Evolutionary conservation across 495 filamentous ascomycete species (phyloP).

Genomic region (Corynascus novoguineensis): DNA sequence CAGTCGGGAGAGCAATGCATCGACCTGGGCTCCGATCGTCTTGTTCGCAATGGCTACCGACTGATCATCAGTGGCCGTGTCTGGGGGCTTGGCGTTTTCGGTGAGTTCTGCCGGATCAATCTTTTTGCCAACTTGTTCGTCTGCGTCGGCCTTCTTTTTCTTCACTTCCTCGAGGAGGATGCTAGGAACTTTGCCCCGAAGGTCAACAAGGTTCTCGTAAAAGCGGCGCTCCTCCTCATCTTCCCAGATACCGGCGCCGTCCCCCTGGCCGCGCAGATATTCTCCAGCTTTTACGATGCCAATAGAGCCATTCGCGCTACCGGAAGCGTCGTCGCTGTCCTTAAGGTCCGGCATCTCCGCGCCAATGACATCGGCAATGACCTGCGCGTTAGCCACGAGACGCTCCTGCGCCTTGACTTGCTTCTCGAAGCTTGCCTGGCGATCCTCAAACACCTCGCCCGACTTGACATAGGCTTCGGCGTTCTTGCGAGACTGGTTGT

Average conservation of each 20-base stretch:
- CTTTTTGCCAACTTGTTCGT: slow-evolving; percentile 61
- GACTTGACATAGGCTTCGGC: slow-evolving; percentile 98
- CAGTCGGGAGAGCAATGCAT: slow-evolving; percentile 79
- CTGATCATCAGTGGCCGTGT: slow-evolving; percentile 63
- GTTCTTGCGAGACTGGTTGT: slow-evolving; percentile 80
- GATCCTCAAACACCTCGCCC: slow-evolving; percentile 96
- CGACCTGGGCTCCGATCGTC: slow-evolving; percentile 94
- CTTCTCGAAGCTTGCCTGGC: slow-evolving; percentile 92
- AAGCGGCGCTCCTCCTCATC: slow-evolving; percentile 97
- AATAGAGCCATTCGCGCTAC: slow-evolving; percentile 65
- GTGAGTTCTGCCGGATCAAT: slow-evolving; percentile 42
- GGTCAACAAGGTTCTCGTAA: slow-evolving; percentile 92
- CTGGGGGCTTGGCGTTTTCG: slow-evolving; percentile 48
- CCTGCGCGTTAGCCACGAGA: slow-evolving; percentile 82
- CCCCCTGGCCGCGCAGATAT: slow-evolving; percentile 81
- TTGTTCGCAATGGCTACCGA: slow-evolving; percentile 95
- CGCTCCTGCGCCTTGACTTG: slow-evolving; percentile 87
- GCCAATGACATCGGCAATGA: slow-evolving; percentile 79
- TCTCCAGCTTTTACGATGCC: slow-evolving; percentile 92
- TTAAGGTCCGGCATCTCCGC: slow-evolving; percentile 93
- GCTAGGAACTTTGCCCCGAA: slow-evolving; percentile 91
- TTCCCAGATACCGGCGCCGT: slow-evolving; percentile 97
- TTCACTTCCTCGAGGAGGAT: slow-evolving; percentile 91
- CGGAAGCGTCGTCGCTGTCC: slow-evolving; percentile 66
- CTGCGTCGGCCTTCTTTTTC: slow-evolving; percentile 77